Conservation (phyloP, 257 asterid species). For the Thymus mandschuricus region DNA sequence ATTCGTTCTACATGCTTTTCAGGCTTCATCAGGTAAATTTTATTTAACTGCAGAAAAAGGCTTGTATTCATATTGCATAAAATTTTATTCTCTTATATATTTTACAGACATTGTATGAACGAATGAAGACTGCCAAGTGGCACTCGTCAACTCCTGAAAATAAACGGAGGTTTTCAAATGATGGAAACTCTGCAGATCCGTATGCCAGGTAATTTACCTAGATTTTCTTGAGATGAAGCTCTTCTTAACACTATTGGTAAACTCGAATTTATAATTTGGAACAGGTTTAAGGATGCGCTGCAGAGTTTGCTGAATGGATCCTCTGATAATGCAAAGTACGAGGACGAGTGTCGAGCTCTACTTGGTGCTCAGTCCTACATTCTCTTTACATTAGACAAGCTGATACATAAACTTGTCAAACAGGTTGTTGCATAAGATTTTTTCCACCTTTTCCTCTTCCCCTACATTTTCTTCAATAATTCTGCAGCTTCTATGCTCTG, state of each 20-base stretch:
- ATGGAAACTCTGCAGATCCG: slow-evolving; percentile 52
- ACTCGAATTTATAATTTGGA: slow-evolving; percentile 37
- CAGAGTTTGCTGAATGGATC: slow-evolving; percentile 78
- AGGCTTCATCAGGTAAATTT: slow-evolving; percentile 84
- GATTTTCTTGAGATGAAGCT: slow-evolving; percentile 25
- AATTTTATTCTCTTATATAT: slow-evolving; percentile 31
- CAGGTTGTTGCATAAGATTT: slow-evolving; percentile 54
- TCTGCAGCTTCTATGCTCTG: slow-evolving; percentile 24
- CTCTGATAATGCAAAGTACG: slow-evolving; percentile 82
- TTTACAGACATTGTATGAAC: slow-evolving; percentile 77
- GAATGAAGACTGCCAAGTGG: slow-evolving; percentile 77
- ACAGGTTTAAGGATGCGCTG: slow-evolving; percentile 86
- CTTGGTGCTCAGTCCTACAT: slow-evolving; percentile 87
- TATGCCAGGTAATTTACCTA: slow-evolving; percentile 69
- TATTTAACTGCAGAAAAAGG: slow-evolving; percentile 6
- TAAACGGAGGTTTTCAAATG: slow-evolving; percentile 67
- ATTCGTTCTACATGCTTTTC: slow-evolving; percentile 80
- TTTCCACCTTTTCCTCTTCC: background rate
- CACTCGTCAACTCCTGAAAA: slow-evolving; percentile 74
- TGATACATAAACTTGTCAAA: slow-evolving; percentile 83
- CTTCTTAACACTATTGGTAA: slow-evolving; percentile 25
- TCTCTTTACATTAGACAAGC: slow-evolving; percentile 92
- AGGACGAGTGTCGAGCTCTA: slow-evolving; percentile 94
- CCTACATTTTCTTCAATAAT: slow-evolving; percentile 9
- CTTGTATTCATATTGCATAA: slow-evolving; percentile 3